phyloP scores from a whole-genome alignment of 257 asterid genomes.

The Schizonepeta tenuifolia region DNA sequence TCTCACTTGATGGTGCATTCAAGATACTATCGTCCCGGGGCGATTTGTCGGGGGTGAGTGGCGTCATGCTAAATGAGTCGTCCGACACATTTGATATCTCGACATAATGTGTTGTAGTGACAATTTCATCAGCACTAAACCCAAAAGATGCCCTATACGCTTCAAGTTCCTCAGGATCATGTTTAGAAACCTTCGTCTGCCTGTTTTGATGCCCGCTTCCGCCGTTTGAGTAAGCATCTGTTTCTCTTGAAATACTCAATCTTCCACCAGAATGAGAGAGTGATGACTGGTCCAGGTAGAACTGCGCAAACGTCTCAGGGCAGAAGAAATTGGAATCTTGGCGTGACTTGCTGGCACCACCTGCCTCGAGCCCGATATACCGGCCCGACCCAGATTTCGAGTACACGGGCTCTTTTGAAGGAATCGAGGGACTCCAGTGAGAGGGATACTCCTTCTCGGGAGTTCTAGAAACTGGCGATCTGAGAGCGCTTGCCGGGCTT shows the following conservation, averaged over 20 bases:
- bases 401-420: conserved; percentile 47
- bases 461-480: conserved; percentile 68
- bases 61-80: conserved; percentile 63
- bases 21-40: conserved; percentile 40
- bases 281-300: conserved; percentile 72
- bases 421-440: conserved; percentile 59
- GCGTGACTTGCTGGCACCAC: conserved; percentile 45
- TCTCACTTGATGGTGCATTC: conserved; percentile 37
- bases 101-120: conserved; percentile 71
- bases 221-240: conserved; percentile 70
- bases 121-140: conserved; percentile 88
- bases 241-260: conserved; percentile 72
- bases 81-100: conserved; percentile 71
- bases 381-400: conserved; percentile 61
- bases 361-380: conserved; percentile 44
- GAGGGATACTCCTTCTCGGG: conserved; percentile 53
- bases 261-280: conserved; percentile 78
- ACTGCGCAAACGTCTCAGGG: conserved; percentile 83
- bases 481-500: conserved; percentile 69
- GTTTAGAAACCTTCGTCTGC: conserved; percentile 57
- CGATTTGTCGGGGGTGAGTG: conserved; percentile 46
- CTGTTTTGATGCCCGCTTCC: conserved; percentile 61
- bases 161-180: conserved; percentile 77
- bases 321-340: conserved; percentile 83
- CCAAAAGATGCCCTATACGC: conserved; percentile 92